Base-by-base conservation (phyloP, 768 basidiomycete species). In the Podaxis pistillaris region DNA sequence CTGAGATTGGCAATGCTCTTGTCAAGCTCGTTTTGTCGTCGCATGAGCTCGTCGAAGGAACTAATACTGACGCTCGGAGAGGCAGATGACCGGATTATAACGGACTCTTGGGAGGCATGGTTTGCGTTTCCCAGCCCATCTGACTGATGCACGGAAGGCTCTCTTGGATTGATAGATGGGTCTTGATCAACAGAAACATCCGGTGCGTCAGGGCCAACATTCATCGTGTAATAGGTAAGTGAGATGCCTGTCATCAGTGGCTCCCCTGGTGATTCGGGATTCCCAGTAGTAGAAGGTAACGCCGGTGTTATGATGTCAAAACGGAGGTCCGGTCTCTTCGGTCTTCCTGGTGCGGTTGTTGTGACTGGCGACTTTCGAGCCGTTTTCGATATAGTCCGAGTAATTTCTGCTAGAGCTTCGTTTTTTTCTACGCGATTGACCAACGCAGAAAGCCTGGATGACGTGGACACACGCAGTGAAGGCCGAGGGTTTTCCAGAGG, bases 11-110 rank as follows among this genome's bases (percentile, higher is more conserved):
- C 83, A 56, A 91, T 89, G 62, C 80, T 88, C 69, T 76, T 76
- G 67, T 89, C 89, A 56, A 91, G 76, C 64, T 89, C 86, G 1
- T 71, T 79, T 69, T 88, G 87, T 68, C 88, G 83, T 24, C 83
- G 83, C 47, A 86, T 67, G 37, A 90, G 76, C 57, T 81, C 78
- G 40, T 83, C 79, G 24, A 86, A 73, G 1, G 85, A 82, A 17
- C 71, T 72, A 40, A 69, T 63, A 17, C 75, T 74, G 38, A 67
- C 69, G 19, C 69, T 71, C 50, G 71, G 70, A 8, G 63, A 68
- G 26, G 59, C 66, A 22, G 67, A 63, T 50, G 66, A 41, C 37
- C 61, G 44, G 51, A 63, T 54, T 56, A 41, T 28, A 58, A 64
- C 15, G 56, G 63, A 47, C 41, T 64, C 33, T 51, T 66, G 61